These are phyloP conservation scores for Fusarium domesticum DNA, from an alignment of 2,329 filamentous ascomycete genomes.

Conservation along the genomic window DNA sequence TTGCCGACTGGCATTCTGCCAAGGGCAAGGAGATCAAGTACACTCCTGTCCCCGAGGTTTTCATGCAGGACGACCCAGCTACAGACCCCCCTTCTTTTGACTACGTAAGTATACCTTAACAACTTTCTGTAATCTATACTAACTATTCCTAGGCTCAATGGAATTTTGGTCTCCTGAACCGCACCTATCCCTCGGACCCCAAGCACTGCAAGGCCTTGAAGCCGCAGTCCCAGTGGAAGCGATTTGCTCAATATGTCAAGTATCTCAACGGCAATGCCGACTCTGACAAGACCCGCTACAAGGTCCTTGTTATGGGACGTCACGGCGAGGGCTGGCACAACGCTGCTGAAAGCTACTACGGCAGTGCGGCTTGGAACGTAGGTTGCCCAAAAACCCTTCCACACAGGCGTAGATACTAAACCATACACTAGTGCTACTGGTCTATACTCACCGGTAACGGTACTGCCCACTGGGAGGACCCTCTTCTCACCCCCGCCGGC, in stretches of 20 bases:
- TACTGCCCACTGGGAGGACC: conserved; percentile 61
- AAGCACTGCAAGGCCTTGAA: conserved; percentile 34
- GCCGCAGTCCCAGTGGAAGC: conserved; percentile 63
- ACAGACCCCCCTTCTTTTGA: conserved; percentile 59
- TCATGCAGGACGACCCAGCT: conserved; percentile 58
- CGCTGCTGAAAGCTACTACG: conserved; percentile 62
- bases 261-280: conserved; percentile 48
- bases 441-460: conserved; percentile 60
- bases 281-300: conserved; percentile 52
- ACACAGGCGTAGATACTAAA: neutral
- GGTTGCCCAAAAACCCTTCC: conserved; percentile 20
- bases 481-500: conserved; percentile 58
- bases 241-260: conserved; percentile 57
- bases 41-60: conserved; percentile 59
- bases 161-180: conserved; percentile 66
- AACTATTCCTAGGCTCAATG: conserved; percentile 45
- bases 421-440: conserved; percentile 67
- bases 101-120: conserved; percentile 49
- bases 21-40: conserved; percentile 51
- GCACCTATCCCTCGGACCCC: conserved; percentile 56
- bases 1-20: conserved; percentile 33
- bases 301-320: conserved; percentile 65
- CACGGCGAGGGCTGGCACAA: conserved; percentile 68
- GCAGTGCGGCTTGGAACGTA: conserved; percentile 67
- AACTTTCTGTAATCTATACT: neutral